Evolutionary conservation across 768 basidiomycete species (phyloP).

Genomic region (Cyclocybe aegerita): DNA sequence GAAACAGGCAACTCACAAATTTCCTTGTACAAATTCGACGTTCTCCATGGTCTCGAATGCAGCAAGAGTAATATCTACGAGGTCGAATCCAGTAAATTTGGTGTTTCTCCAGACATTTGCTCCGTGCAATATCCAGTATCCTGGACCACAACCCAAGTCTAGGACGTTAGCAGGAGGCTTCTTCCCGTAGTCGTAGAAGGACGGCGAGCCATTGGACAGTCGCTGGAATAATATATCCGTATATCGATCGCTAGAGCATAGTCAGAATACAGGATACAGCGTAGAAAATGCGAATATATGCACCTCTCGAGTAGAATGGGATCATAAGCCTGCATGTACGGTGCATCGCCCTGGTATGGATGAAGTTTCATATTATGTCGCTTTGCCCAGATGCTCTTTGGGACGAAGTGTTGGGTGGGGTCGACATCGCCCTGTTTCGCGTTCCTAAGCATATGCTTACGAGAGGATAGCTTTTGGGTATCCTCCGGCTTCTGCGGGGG

Average conservation of each 20-base stretch:
- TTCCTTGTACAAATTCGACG: conserved; percentile 55
- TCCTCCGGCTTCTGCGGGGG: conserved; percentile 8
- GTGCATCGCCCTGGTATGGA: conserved; percentile 47
- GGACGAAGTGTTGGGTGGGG: conserved; percentile 21
- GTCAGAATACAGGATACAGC: conserved; percentile 2
- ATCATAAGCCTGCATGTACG: conserved; percentile 71
- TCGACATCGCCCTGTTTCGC: conserved; percentile 4
- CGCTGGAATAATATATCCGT: conserved; percentile 53
- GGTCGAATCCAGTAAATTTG: conserved; percentile 64
- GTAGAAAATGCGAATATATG: conserved; percentile 20
- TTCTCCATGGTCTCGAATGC: conserved; percentile 38
- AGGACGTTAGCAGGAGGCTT: conserved; percentile 56
- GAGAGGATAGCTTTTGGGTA: conserved; percentile 6
- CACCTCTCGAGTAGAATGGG: conserved; percentile 58
- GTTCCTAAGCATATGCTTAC: conserved; percentile 16
- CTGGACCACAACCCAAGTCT: conserved; percentile 76
- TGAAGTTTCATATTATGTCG: conserved; percentile 51
- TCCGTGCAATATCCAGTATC: conserved; percentile 66
- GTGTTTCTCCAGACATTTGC: conserved; percentile 60
- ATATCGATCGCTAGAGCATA: conserved; percentile 55
- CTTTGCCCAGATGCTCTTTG: conserved; percentile 38
- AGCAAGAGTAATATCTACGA: conserved; percentile 48
- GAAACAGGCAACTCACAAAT: conserved; percentile 54
- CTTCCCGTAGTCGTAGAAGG: conserved; percentile 54
- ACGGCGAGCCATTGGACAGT: conserved; percentile 56